Percentiles rank a stretch among this genome's conserved stretches.
Evolutionary conservation across 2,329 filamentous ascomycete species (phyloP).

Genomic region (Colletotrichum siamense): DNA sequence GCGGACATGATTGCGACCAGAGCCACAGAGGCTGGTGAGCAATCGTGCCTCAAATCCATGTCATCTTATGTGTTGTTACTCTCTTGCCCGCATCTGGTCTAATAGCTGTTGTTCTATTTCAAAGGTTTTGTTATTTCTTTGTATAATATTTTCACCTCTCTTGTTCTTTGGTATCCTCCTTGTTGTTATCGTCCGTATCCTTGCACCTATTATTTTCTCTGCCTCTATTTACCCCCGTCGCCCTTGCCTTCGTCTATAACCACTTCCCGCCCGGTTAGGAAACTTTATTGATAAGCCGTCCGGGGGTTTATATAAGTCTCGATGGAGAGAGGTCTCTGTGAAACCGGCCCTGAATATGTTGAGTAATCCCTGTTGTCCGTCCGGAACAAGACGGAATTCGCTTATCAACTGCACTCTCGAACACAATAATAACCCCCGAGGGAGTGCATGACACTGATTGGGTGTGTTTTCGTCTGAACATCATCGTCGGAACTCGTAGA

Average conservation of each 20-base stretch:
- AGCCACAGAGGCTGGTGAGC: background rate
- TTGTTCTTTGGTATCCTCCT: background rate
- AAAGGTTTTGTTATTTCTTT: background rate
- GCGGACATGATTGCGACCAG: background rate
- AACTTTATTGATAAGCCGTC: background rate
- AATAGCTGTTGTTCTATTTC: background rate
- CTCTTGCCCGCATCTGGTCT: background rate
- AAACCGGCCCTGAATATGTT: background rate
- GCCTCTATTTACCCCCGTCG: background rate
- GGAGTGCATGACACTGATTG: background rate
- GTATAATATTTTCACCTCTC: background rate
- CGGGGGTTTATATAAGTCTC: background rate
- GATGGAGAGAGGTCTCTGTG: background rate
- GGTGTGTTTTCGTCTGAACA: background rate
- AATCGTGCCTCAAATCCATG: background rate
- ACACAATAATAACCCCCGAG: background rate
- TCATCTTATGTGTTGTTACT: background rate
- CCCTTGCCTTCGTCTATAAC: background rate
- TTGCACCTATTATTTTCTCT: background rate
- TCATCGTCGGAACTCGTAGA: background rate
- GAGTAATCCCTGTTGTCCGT: background rate
- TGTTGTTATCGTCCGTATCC: background rate
- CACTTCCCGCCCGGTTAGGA: background rate
- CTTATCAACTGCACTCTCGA: background rate
- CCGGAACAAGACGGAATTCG: background rate